Evolutionary conservation across 441 rosid species (phyloP).

Genomic region (Aleurites moluccanus): DNA sequence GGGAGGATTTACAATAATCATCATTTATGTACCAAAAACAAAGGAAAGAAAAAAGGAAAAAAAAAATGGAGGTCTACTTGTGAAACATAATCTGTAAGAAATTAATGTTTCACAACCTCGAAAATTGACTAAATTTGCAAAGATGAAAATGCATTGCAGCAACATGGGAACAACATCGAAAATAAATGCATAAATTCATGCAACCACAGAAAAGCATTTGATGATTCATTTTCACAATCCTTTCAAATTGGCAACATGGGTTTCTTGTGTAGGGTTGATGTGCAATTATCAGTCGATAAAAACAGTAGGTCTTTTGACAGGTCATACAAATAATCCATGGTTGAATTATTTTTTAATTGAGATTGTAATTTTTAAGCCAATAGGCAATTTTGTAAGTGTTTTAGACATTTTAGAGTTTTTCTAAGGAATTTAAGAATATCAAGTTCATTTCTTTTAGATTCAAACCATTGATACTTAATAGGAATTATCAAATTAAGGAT

Average conservation of each 20-base stretch:
- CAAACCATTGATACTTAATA: neutral
- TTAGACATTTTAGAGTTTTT: neutral
- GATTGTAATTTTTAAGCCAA: neutral
- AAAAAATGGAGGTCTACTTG: neutral
- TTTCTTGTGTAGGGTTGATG: neutral
- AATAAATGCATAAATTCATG: neutral
- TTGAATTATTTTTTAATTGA: neutral
- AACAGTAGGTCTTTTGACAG: neutral
- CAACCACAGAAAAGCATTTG: neutral
- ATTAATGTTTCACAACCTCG: neutral
- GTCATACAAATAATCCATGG: neutral
- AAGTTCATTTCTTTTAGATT: neutral
- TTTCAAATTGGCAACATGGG: neutral
- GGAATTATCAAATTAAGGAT: neutral
- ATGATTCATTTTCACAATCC: neutral
- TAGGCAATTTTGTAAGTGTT: neutral
- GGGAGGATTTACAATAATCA: neutral
- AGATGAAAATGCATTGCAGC: neutral
- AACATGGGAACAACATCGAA: neutral
- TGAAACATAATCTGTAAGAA: neutral
- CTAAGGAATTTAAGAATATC: neutral
- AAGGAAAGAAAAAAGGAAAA: neutral
- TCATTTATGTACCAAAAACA: neutral
- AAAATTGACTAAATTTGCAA: no score
- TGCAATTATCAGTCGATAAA: neutral